Percentiles rank a stretch among this genome's conserved stretches.
Evolutionary conservation across 305 asterid genomes (phyloP).

Genomic region (Striga hermonthica): DNA sequence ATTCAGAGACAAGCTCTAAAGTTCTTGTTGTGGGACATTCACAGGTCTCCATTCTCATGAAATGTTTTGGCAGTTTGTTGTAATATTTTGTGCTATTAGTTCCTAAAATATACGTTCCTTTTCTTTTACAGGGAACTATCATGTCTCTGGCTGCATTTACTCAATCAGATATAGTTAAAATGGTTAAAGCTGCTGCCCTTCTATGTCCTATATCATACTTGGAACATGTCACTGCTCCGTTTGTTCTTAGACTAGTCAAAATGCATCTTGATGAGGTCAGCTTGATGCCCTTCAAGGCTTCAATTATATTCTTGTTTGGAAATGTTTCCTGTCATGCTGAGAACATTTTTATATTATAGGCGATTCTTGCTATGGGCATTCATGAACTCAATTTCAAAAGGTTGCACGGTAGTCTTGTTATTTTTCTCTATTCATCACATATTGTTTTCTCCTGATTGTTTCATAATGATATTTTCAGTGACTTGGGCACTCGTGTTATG

Average conservation of each 20-base stretch:
- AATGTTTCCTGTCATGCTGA: constrained; percentile 23
- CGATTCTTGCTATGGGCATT: constrained; percentile 69
- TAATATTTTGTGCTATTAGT: constrained; percentile 14
- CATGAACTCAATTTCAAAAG: constrained; percentile 92
- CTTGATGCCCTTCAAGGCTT: constrained; percentile 20
- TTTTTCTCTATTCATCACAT: constrained; percentile 22
- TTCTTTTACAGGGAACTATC: constrained; percentile 73
- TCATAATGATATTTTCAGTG: constrained; percentile 42
- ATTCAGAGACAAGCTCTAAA: constrained; percentile 60
- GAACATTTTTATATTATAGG: constrained; percentile 39
- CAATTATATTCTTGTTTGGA: constrained; percentile 13
- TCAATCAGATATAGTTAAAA: constrained; percentile 68
- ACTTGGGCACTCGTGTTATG: constrained; percentile 54
- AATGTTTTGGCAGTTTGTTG: background rate
- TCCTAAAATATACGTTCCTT: constrained; percentile 3
- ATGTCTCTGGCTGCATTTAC: constrained; percentile 94
- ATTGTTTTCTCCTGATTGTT: constrained; percentile 31
- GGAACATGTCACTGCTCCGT: constrained; percentile 66
- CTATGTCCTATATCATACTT: constrained; percentile 88
- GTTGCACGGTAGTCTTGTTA: constrained; percentile 34
- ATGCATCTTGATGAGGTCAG: constrained; percentile 81
- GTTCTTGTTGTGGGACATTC: constrained; percentile 86
- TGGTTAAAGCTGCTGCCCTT: constrained; percentile 95
- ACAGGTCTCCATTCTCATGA: constrained; percentile 56
- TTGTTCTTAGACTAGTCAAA: constrained; percentile 65